Percentiles rank a stretch among this genome's conserved stretches.
These are phyloP conservation scores for Ramicandelaber brevisporus DNA, from an alignment of 192 early-diverging fungal species.

Conservation along the genomic window DNA sequence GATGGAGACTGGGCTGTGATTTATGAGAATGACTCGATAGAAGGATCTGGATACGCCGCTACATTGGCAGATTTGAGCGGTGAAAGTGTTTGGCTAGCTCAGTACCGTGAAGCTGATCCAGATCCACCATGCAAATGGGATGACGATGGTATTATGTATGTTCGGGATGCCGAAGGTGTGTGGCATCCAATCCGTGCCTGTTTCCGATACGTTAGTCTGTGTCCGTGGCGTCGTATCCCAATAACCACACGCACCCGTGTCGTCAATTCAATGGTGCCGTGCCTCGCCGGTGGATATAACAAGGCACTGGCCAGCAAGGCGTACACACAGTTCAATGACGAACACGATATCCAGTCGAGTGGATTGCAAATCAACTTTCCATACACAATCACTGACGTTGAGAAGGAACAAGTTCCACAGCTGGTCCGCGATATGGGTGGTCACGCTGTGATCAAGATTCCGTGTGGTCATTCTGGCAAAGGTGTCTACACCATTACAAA, in stretches of 20 bases:
- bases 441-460: slow-evolving; percentile 60
- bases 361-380: slow-evolving; percentile 52
- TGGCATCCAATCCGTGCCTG: slow-evolving; percentile 73
- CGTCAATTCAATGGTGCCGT: slow-evolving; percentile 58
- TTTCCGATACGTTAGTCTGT: slow-evolving; percentile 70
- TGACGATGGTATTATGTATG: slow-evolving; percentile 42
- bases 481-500: slow-evolving; percentile 80
- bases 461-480: slow-evolving; percentile 70
- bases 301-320: slow-evolving; percentile 75
- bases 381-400: slow-evolving; percentile 69
- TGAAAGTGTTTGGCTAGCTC: slow-evolving; percentile 54
- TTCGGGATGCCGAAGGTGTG: slow-evolving; percentile 31
- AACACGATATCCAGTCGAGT: slow-evolving; percentile 32
- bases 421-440: slow-evolving; percentile 68
- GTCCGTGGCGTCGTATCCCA: slow-evolving; percentile 70
- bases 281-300: slow-evolving; percentile 67
- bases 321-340: slow-evolving; percentile 63
- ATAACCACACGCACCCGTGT: slow-evolving; percentile 46
- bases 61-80: slow-evolving; percentile 51
- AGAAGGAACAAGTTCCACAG: slow-evolving; percentile 49
- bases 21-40: slow-evolving; percentile 74
- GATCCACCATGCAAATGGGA: slow-evolving; percentile 51
- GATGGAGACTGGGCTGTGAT: no score
- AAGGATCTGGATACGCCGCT: slow-evolving; percentile 56
- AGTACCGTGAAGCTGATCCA: slow-evolving; percentile 41